These are phyloP conservation scores for Hysterium pulicare DNA, from an alignment of 2,329 filamentous ascomycete genomes.

Conservation along the genomic window DNA sequence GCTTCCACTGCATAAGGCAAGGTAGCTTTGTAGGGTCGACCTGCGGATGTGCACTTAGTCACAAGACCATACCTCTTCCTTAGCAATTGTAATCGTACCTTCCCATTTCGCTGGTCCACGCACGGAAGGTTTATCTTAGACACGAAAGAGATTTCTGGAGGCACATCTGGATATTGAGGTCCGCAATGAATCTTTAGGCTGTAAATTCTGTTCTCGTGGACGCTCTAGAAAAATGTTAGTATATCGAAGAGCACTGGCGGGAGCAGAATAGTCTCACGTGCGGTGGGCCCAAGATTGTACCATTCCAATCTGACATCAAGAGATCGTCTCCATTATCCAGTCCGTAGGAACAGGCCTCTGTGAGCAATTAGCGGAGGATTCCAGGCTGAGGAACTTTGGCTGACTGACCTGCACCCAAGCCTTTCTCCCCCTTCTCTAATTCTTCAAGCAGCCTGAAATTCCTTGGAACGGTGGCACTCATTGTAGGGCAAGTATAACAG, in stretches of 20 bases:
- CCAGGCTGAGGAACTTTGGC: background rate
- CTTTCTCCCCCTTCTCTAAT: slow-evolving; percentile 98
- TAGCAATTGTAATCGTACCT: slow-evolving; percentile 45
- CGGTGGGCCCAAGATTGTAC: slow-evolving; percentile 92
- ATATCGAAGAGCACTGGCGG: background rate
- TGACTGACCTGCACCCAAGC: slow-evolving; percentile 73
- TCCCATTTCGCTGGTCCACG: slow-evolving; percentile 75
- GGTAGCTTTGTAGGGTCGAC: slow-evolving; percentile 82
- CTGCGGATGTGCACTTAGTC: too few relatives aligned
- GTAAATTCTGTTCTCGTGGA: slow-evolving; percentile 98
- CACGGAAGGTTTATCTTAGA: slow-evolving; percentile 96
- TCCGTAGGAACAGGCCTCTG: slow-evolving; percentile 96
- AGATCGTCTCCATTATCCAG: slow-evolving; percentile 91
- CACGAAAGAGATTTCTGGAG: slow-evolving; percentile 87
- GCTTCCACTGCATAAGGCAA: slow-evolving; percentile 85
- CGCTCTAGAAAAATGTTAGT: slow-evolving; percentile 58
- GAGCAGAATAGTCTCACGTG: slow-evolving; percentile 62
- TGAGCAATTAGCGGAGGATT: slow-evolving; percentile 10
- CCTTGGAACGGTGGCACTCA: slow-evolving; percentile 77
- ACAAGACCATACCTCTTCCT: too few relatives aligned
- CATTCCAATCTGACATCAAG: slow-evolving; percentile 98
- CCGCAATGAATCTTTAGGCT: slow-evolving; percentile 96
- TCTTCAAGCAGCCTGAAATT: slow-evolving; percentile 97
- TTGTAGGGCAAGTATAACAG: slow-evolving; percentile 25
- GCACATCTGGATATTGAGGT: slow-evolving; percentile 79